Conservation (phyloP, 768 basidiomycete genomes). For the Russula vinacea region DNA sequence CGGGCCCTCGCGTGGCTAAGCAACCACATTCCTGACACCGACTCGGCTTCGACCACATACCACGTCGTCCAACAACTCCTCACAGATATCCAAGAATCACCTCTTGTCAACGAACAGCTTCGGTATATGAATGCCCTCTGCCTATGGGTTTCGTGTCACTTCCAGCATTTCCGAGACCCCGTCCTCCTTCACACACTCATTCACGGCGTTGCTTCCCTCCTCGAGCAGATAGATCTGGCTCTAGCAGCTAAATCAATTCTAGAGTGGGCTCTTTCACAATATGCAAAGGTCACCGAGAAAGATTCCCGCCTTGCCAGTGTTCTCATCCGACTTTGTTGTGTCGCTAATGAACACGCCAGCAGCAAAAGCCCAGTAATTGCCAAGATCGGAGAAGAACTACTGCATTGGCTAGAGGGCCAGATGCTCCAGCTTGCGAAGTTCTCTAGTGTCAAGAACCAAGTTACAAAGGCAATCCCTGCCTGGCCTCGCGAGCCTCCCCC, state of each 20-base stretch:
- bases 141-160: constrained; percentile 66
- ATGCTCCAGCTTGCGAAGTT: constrained; percentile 43
- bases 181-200: constrained; percentile 66
- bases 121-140: constrained; percentile 70
- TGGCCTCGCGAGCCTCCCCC: constrained; percentile 69
- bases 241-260: constrained; percentile 71
- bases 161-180: constrained; percentile 51
- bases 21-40: constrained; percentile 41
- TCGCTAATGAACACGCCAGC: constrained; percentile 53
- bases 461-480: constrained; percentile 59
- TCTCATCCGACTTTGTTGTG: constrained; percentile 63
- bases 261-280: constrained; percentile 67
- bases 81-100: constrained; percentile 57
- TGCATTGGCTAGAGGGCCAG: constrained; percentile 63
- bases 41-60: constrained; percentile 61
- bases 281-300: constrained; percentile 40
- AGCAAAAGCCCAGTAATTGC: constrained; percentile 35
- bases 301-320: constrained; percentile 61
- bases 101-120: constrained; percentile 80
- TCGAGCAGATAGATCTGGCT: constrained; percentile 66
- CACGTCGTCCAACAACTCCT: constrained; percentile 76
- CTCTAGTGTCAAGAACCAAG: constrained; percentile 41
- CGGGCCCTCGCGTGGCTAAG: constrained; percentile 60
- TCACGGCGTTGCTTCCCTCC: constrained; percentile 60
- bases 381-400: constrained; percentile 47